A percentile compares a stretch with the other conserved stretches of the same genome.
These are phyloP conservation scores for Lactarius sanguifluus DNA, from an alignment of 768 basidiomycete species.

Conservation along the genomic window DNA sequence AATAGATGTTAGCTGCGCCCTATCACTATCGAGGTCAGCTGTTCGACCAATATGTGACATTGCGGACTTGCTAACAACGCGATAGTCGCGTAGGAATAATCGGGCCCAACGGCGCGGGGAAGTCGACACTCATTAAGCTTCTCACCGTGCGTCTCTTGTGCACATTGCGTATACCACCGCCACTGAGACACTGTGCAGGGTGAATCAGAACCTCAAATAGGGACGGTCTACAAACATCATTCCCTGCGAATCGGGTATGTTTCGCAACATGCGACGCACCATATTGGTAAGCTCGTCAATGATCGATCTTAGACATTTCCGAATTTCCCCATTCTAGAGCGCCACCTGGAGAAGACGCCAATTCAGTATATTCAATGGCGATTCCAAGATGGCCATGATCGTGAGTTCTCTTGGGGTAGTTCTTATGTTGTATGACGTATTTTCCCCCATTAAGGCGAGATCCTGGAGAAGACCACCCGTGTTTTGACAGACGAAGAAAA, in stretches of 20 bases:
- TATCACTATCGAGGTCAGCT: conserved; percentile 81
- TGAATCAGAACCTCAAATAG: conserved; percentile 88
- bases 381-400: conserved; percentile 98
- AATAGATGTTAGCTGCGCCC: conserved; percentile 84
- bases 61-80: conserved; percentile 33
- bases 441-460: conserved; percentile 56
- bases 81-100: conserved; percentile 85
- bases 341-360: conserved; percentile 94
- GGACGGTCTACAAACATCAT: conserved; percentile 92
- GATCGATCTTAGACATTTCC: conserved; percentile 10
- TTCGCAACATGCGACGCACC: conserved; percentile 97
- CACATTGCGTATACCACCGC: conserved; percentile 12
- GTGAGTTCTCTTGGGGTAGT: conserved; percentile 45
- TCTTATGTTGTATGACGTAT: conserved; percentile 20
- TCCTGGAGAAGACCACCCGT: conserved; percentile 89
- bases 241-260: conserved; percentile 93
- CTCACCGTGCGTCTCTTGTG: conserved; percentile 58
- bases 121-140: conserved; percentile 93
- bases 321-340: conserved; percentile 49
- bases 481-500: conserved; percentile 88
- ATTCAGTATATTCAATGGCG: conserved; percentile 98
- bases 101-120: conserved; percentile 94
- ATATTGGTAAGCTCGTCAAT: conserved; percentile 59
- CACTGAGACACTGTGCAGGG: conserved; percentile 49
- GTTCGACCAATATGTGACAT: conserved; percentile 14